Evolutionary conservation across 176 grass and related monocot genomes (phyloP).

Genomic region (Elaeis guineensis): DNA sequence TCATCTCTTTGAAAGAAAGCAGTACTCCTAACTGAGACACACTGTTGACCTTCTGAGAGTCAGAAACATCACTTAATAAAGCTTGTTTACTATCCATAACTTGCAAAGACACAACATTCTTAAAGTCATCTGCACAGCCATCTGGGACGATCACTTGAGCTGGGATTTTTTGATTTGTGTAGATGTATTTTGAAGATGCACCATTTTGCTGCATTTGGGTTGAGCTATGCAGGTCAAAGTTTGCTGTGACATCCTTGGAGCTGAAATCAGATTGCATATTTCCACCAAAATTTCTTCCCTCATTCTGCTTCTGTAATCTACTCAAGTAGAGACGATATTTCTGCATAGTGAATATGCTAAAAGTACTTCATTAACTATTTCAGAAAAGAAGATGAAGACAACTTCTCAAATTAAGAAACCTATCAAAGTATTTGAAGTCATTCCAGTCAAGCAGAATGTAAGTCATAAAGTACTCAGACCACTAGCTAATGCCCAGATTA

Average conservation of each 20-base stretch:
- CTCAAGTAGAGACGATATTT: conserved; percentile 99
- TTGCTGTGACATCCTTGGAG: conserved; percentile 37
- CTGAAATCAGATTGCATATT: conserved; percentile 41
- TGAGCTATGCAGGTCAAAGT: conserved; percentile 41
- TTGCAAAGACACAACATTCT: conserved; percentile 20
- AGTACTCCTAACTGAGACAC: conserved; percentile 40
- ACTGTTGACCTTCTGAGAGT: conserved; percentile 28
- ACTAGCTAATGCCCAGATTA: too few relatives aligned
- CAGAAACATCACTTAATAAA: conserved; percentile 19
- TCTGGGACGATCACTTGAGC: conserved; percentile 32
- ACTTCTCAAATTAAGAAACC: too few relatives aligned
- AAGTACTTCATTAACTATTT: neutral
- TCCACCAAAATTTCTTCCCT: conserved; percentile 43
- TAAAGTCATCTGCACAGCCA: conserved; percentile 37
- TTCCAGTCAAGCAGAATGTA: too few relatives aligned
- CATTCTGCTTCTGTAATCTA: conserved; percentile 90
- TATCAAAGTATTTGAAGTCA: too few relatives aligned
- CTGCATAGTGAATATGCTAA: conserved; percentile 42
- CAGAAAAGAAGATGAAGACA: too few relatives aligned
- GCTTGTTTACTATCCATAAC: conserved; percentile 28
- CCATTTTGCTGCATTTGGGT: conserved; percentile 39
- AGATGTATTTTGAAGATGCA: conserved; percentile 19
- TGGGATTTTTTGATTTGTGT: conserved; percentile 34
- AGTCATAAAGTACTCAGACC: too few relatives aligned
- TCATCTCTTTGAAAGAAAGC: conserved; percentile 52